phyloP scores from a whole-genome alignment of 345 rosid species.

The Psidium guajava region DNA sequence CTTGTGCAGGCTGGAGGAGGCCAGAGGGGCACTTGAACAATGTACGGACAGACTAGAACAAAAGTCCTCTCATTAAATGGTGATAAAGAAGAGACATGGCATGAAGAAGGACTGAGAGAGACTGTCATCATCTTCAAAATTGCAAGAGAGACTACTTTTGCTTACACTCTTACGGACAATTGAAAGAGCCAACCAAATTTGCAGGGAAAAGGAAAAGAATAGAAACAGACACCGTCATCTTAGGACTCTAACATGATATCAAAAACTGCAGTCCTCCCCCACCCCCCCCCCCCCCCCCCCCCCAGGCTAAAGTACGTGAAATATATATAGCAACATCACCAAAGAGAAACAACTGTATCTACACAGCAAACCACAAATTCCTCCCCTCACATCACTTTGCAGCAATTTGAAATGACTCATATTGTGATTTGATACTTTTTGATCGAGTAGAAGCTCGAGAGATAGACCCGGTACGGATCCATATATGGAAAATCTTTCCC shows the following conservation, averaged over 20 bases:
- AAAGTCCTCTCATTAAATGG: background rate
- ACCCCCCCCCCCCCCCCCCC: no score
- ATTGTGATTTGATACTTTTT: background rate
- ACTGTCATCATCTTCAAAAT: conserved; percentile 20
- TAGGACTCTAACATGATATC: conserved; percentile 12
- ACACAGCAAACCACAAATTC: conserved; percentile 17
- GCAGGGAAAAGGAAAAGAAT: background rate
- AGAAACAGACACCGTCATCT: background rate
- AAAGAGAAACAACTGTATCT: conserved; percentile 37
- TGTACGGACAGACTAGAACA: background rate
- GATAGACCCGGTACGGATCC: background rate
- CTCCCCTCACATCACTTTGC: conserved; percentile 1
- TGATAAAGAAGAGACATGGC: background rate
- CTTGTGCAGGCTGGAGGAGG: background rate
- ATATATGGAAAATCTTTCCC: background rate
- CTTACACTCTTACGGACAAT: background rate
- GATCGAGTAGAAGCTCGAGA: background rate
- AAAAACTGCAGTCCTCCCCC: no score
- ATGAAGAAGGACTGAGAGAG: background rate
- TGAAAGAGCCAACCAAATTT: background rate
- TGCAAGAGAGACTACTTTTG: conserved; percentile 15
- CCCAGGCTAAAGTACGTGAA: conserved; percentile 6
- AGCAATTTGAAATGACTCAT: background rate
- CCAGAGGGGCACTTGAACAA: background rate
- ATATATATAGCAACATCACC: conserved; percentile 18